Percentiles rank a stretch among this genome's conserved stretches.
These are phyloP conservation scores for Musa schizocarpa DNA, from an alignment of 176 grass and related monocot genomes.

Conservation along the genomic window DNA sequence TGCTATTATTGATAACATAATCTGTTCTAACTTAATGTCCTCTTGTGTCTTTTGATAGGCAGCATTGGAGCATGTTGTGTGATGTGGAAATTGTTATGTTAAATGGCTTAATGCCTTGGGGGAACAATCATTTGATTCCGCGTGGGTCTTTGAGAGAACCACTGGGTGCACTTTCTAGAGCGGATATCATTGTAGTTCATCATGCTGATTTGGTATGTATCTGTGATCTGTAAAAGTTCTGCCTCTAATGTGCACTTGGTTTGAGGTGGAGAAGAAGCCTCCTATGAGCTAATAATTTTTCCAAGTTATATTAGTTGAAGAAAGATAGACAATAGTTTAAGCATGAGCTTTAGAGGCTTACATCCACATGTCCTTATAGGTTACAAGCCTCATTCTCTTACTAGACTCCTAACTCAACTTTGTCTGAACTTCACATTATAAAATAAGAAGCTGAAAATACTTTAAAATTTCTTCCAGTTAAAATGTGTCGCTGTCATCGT, in stretches of 20 bases:
- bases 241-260: neutral
- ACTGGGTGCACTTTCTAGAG: conserved; percentile 42
- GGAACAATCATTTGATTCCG: conserved; percentile 58
- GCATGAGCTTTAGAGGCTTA: neutral
- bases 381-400: neutral
- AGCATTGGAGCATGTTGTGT: conserved; percentile 65
- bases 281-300: neutral
- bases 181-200: conserved; percentile 75
- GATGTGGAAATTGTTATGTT: conserved; percentile 88
- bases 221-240: neutral
- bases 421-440: too few relatives aligned
- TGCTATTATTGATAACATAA: neutral
- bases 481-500: too few relatives aligned
- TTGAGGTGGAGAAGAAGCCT: neutral
- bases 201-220: conserved; percentile 57
- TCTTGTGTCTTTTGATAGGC: conserved; percentile 35
- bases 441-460: too few relatives aligned
- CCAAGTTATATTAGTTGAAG: neutral
- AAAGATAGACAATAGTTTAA: neutral
- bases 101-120: conserved; percentile 69
- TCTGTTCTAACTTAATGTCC: neutral
- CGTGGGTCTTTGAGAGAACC: conserved; percentile 86
- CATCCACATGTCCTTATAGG: neutral
- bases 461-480: too few relatives aligned
- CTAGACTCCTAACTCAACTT: neutral